Percentiles rank a stretch among this genome's conserved stretches.
Conservation (phyloP, 2,329 filamentous ascomycete genomes). For the Fusarium chaquense region DNA sequence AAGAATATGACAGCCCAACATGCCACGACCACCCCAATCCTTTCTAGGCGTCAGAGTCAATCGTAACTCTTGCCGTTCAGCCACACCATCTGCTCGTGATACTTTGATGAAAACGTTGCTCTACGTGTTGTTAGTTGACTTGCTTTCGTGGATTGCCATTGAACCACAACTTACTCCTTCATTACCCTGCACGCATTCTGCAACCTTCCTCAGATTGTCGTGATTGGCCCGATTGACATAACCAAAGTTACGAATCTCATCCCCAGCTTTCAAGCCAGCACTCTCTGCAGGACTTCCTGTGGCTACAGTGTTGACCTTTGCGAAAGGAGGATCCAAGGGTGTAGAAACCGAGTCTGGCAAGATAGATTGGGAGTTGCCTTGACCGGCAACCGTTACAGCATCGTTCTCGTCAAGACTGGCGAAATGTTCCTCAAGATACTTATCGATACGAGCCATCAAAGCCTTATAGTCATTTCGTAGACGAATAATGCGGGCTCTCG, state of each 20-base stretch:
- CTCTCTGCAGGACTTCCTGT: conserved; percentile 81
- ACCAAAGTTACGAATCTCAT: conserved; percentile 87
- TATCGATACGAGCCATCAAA: conserved; percentile 85
- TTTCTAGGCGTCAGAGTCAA: conserved; percentile 80
- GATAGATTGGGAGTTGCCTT: conserved; percentile 48
- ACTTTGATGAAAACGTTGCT: conserved; percentile 77
- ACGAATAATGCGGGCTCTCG: conserved; percentile 86
- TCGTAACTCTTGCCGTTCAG: conserved; percentile 68
- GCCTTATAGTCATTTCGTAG: conserved; percentile 94
- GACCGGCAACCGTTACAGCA: conserved; percentile 34
- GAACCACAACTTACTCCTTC: conserved; percentile 77
- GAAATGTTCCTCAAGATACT: conserved; percentile 89
- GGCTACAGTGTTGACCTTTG: conserved; percentile 88
- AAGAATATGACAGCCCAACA: conserved; percentile 91
- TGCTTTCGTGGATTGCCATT: neutral
- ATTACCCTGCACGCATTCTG: conserved; percentile 89
- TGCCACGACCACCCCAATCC: conserved; percentile 90
- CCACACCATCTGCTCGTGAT: conserved; percentile 61
- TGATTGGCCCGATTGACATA: conserved; percentile 86
- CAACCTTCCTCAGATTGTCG: conserved; percentile 85
- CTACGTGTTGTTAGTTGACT: conserved; percentile 59
- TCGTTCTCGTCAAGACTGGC: conserved; percentile 72
- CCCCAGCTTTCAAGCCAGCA: conserved; percentile 83
- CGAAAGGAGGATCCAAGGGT: conserved; percentile 68
- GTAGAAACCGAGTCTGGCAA: conserved; percentile 49